phyloP scores from a whole-genome alignment of 371 early-diverging fungal species.

The Syncephalis plumigaleata region DNA sequence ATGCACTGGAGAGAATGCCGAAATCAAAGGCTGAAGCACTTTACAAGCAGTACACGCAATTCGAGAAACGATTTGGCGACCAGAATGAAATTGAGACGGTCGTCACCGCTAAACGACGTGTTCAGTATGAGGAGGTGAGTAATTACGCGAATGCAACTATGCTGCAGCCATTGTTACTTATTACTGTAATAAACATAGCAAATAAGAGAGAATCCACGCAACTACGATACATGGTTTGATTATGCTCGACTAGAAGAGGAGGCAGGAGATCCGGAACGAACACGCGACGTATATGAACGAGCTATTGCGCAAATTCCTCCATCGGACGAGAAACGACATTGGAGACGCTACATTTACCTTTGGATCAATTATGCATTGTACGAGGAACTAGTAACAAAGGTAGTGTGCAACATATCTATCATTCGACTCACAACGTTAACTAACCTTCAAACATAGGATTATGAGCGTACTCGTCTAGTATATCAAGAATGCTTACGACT shows the following conservation, averaged over 20 bases:
- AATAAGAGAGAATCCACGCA: constrained; percentile 53
- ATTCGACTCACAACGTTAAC: background rate
- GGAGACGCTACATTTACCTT: constrained; percentile 94
- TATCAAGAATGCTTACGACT: constrained; percentile 66
- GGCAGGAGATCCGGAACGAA: constrained; percentile 46
- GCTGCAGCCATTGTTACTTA: too few species aligned
- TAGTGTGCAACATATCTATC: constrained; percentile 5
- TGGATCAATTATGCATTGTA: constrained; percentile 95
- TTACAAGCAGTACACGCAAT: constrained; percentile 82
- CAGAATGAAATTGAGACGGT: constrained; percentile 78
- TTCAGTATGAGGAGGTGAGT: constrained; percentile 72
- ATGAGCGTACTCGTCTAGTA: constrained; percentile 66
- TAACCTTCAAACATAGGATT: constrained; percentile 24
- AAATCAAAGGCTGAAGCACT: constrained; percentile 66
- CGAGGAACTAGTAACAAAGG: constrained; percentile 75
- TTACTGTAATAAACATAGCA: constrained; percentile 17
- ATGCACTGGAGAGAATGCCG: constrained; percentile 75
- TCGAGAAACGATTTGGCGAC: constrained; percentile 91
- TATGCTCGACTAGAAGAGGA: constrained; percentile 78
- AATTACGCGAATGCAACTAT: too few species aligned
- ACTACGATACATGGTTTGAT: constrained; percentile 95
- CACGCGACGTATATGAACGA: constrained; percentile 88
- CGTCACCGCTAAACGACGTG: constrained; percentile 67
- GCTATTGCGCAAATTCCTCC: constrained; percentile 84
- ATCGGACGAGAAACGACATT: constrained; percentile 74